These are phyloP conservation scores for Aspergillus affinis DNA, from an alignment of 495 filamentous ascomycete genomes.

Conservation along the genomic window DNA sequence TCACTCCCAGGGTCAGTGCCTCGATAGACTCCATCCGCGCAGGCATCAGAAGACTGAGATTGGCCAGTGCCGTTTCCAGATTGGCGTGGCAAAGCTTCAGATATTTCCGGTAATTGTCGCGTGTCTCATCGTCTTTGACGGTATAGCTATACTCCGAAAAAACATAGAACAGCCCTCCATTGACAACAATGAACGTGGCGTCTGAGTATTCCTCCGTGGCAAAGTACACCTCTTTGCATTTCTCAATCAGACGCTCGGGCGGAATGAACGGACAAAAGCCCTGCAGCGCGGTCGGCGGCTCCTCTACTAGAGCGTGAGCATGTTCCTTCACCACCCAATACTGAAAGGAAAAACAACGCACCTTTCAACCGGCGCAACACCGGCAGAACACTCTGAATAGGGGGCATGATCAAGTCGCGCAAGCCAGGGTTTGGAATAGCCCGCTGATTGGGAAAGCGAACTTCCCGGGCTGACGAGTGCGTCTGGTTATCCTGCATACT, in stretches of 20 bases:
- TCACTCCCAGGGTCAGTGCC: conserved; percentile 58
- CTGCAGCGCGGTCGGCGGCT: conserved; percentile 24
- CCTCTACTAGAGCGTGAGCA: conserved; percentile 21
- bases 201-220: conserved; percentile 56
- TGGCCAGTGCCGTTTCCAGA: conserved; percentile 56
- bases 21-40: conserved; percentile 58
- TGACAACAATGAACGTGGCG: conserved; percentile 55
- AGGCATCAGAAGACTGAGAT: conserved; percentile 58
- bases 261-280: conserved; percentile 42
- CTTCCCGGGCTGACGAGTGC: conserved; percentile 37
- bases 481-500: conserved; percentile 45
- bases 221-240: conserved; percentile 60
- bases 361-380: conserved; percentile 53
- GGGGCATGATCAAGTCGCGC: conserved; percentile 55
- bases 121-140: conserved; percentile 25
- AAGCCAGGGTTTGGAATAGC: conserved; percentile 40
- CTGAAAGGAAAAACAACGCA: conserved; percentile 10
- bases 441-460: conserved; percentile 44
- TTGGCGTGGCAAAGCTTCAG: conserved; percentile 52
- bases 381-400: conserved; percentile 48
- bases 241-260: conserved; percentile 55
- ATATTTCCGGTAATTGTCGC: conserved; percentile 41
- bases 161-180: conserved; percentile 55
- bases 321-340: background rate
- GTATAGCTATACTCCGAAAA: conserved; percentile 50